Evolutionary conservation across 257 asterid genomes (phyloP), one percentile per base, ranked within the genome.

Genomic region (Petrea volubilis): DNA sequence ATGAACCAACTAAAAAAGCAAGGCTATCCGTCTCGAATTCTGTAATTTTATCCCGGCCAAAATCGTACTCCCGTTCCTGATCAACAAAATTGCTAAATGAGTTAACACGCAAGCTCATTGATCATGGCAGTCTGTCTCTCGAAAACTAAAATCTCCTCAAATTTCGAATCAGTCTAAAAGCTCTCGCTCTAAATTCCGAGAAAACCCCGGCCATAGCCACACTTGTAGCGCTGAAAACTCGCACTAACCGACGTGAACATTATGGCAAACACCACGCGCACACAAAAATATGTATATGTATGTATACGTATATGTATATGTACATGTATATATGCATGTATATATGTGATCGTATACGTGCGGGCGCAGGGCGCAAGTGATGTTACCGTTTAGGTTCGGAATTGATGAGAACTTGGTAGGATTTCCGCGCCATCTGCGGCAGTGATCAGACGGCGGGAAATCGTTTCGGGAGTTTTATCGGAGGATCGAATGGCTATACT

Each of bases 351-450:
- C n/a, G 24, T 10, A 21, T 23, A 55, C 55, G 51, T 57, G 49
- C 34, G 6, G 2, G 28, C 38, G 61, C 18, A n/a, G 33, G 60
- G 43, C 18, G 67, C 44, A 44, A 33, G 25, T 15, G 46, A 14
- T 36, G 46, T 50, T 77, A 78, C 86, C 85, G 52, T 77, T 62
- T 77, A 60, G 80, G 74, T 64, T 81, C 79, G 49, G 65, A 78
- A 73, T 65, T 74, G 67, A 69, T 49, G 71, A 57, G 23, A 64
- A 61, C 25, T 17, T 63, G 60, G 50, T 74, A 70, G 59, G 56
- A 50, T 12, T 64, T 64, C 29, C 79, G 70, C 78, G 80, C 27
- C 87, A 82, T 79, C 79, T 58, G 63, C 74, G 75, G 78, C 24
- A 49, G 49, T 36, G 29, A 64, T 75, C 71, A 74, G 15, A 72